Conservation (phyloP, 345 rosid genomes). For the Euphorbia peplus region DNA sequence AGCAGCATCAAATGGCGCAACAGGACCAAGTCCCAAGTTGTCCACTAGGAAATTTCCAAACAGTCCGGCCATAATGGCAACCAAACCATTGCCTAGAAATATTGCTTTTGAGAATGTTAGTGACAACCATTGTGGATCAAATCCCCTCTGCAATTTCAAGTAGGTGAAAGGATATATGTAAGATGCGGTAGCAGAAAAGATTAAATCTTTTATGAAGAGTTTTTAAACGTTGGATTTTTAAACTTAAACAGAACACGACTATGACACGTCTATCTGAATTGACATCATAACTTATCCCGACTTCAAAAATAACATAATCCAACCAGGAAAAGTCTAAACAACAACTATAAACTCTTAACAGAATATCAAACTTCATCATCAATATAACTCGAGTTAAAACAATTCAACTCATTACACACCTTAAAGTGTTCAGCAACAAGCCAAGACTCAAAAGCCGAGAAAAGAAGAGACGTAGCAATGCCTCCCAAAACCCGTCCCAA, state of each 20-base stretch:
- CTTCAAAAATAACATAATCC: not conserved
- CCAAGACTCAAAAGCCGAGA: constrained; percentile 95
- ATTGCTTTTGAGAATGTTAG: constrained; percentile 90
- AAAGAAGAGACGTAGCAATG: constrained; percentile 86
- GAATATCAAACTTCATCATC: not conserved
- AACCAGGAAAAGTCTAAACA: not conserved
- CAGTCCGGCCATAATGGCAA: constrained; percentile 81
- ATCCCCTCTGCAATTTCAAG: constrained; percentile 59
- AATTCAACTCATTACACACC: constrained; percentile 39
- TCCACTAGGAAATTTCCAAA: constrained; percentile 83
- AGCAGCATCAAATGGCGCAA: constrained; percentile 96
- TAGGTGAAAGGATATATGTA: not conserved
- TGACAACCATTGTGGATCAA: constrained; percentile 90
- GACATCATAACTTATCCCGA: too few species aligned
- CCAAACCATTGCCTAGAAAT: constrained; percentile 90
- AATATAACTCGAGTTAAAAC: not conserved
- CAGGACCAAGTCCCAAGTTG: constrained; percentile 84
- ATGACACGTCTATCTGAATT: not conserved
- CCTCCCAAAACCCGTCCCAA: constrained; percentile 94
- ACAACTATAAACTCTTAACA: not conserved
- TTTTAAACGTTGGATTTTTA: not conserved
- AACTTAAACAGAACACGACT: too few species aligned
- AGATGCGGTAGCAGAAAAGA: not conserved
- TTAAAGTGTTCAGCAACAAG: constrained; percentile 96
- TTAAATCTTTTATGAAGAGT: not conserved